Evolutionary conservation across 78 protist species (phyloP).

Genomic region (Bigelowiella natans): DNA sequence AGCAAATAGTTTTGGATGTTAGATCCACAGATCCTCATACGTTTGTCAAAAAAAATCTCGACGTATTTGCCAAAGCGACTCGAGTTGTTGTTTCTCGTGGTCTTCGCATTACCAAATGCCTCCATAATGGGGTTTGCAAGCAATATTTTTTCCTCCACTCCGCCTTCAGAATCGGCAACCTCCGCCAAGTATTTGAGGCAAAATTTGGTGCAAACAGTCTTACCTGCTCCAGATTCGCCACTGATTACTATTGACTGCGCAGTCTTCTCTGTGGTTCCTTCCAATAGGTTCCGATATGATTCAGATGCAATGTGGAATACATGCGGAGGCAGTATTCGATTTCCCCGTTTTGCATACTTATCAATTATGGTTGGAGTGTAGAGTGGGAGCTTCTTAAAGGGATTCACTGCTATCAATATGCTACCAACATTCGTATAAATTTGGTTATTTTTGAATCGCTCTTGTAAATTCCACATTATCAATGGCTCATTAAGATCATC

Average conservation of each 20-base stretch:
- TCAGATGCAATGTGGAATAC: conserved; percentile 56
- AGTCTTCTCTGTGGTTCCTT: neutral
- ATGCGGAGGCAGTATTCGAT: conserved; percentile 58
- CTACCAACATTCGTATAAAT: conserved; percentile 29
- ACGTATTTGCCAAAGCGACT: conserved; percentile 64
- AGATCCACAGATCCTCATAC: conserved; percentile 21
- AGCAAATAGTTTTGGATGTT: conserved; percentile 46
- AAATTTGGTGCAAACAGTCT: conserved; percentile 60
- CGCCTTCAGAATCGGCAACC: neutral
- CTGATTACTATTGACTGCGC: conserved; percentile 60
- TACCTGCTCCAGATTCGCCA: conserved; percentile 90
- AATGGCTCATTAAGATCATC: neutral
- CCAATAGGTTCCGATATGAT: conserved; percentile 33
- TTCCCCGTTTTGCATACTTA: conserved; percentile 20
- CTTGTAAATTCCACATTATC: neutral
- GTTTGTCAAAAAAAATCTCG: neutral
- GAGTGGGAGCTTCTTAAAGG: conserved; percentile 43
- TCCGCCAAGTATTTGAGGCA: conserved; percentile 27
- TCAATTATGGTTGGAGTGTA: conserved; percentile 45
- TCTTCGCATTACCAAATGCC: conserved; percentile 91
- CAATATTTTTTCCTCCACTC: conserved; percentile 26
- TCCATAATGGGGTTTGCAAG: conserved; percentile 76
- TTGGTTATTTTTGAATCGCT: neutral
- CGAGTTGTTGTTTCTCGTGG: conserved; percentile 71
- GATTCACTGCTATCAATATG: conserved; percentile 62